Base-by-base conservation (phyloP, 2,329 filamentous ascomycete species). In the Aureobasidium sp. region DNA sequence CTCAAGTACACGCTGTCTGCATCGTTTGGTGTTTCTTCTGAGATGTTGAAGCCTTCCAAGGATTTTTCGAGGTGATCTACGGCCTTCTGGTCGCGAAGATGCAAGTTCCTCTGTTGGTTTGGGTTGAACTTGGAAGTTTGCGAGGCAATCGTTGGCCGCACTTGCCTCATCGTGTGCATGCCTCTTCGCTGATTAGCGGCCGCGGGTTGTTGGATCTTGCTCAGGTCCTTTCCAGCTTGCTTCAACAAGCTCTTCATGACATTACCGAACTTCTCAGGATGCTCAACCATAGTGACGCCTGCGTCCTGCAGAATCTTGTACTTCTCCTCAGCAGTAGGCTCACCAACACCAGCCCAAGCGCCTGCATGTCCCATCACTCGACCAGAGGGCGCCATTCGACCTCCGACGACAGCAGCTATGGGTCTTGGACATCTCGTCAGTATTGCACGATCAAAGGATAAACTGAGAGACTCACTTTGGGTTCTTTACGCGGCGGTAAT, bases 331-430 rank as follows among this genome's bases (percentile, higher is more conserved):
- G 86, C 83, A 63, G 79, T 79, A 4, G 85, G 82, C 69, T 92
- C 88, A 21, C 86, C 86, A 6, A 84, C 80, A 1, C 84, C 79
- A 58, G 80, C 78, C 77, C 89, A 90, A 15, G 89, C 89, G 47
- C 89, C 89, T 11, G 89, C 87, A 71, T 93, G 89, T 11, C 89
- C 89, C 88, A 92, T 91, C 48, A 90, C 81, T 27, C 82, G 80
- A 13, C 85, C 85, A 16, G 78, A 76, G 5, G 81, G 80, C n/a
- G 86, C 86, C 64, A 83, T 75, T 50, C 86, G 75, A 4, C 89
- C 89, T 32, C 83, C 88, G 30, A 92, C 79, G 5, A 91, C 77
- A 52, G 86, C 89, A 69, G 87, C 85, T 47, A 92, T 89, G 0
- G 89, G 89, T 67, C 85, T 87, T 63, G 34, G 16, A 53, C 1